phyloP scores from a whole-genome alignment of 139 green algal species.

The Chlorella sp. region DNA sequence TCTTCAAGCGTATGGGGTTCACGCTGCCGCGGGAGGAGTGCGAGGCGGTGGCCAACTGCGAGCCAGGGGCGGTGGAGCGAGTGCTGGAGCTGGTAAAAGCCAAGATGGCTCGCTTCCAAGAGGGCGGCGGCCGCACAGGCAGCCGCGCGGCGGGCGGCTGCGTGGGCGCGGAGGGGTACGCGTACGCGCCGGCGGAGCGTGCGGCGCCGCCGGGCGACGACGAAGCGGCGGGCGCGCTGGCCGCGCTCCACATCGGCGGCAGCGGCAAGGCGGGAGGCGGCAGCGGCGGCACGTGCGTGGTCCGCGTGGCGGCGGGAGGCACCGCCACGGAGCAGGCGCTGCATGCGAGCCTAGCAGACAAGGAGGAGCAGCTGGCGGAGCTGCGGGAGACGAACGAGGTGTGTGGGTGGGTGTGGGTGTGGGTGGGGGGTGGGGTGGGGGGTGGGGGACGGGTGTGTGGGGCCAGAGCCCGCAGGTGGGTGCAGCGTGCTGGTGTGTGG shows the following conservation, averaged over 20 bases:
- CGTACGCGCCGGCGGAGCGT: background rate
- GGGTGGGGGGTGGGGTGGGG: too few relatives aligned
- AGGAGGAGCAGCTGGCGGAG: slow-evolving; percentile 69
- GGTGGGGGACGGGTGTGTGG: too few relatives aligned
- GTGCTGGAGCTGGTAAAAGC: slow-evolving; percentile 81
- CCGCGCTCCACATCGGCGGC: background rate
- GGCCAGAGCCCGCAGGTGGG: too few relatives aligned
- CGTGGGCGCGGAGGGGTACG: too few relatives aligned
- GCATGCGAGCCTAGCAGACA: slow-evolving; percentile 27
- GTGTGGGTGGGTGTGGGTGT: background rate
- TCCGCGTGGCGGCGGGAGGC: too few relatives aligned
- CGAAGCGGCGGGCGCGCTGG: background rate
- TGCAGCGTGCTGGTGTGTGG: background rate
- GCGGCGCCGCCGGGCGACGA: too few relatives aligned
- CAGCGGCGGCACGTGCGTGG: background rate
- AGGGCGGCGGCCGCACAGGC: background rate
- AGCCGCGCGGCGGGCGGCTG: slow-evolving; percentile 30
- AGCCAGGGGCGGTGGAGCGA: slow-evolving; percentile 74
- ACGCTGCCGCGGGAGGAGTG: slow-evolving; percentile 58
- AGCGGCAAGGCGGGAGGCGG: background rate
- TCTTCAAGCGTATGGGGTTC: slow-evolving; percentile 84
- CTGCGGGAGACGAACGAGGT: slow-evolving; percentile 83
- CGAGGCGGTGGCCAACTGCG: slow-evolving; percentile 62
- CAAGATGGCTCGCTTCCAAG: slow-evolving; percentile 53
- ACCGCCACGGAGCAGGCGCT: slow-evolving; percentile 12